phyloP scores from a whole-genome alignment of 2,329 filamentous ascomycete species.

The Whalleya microplaca region DNA sequence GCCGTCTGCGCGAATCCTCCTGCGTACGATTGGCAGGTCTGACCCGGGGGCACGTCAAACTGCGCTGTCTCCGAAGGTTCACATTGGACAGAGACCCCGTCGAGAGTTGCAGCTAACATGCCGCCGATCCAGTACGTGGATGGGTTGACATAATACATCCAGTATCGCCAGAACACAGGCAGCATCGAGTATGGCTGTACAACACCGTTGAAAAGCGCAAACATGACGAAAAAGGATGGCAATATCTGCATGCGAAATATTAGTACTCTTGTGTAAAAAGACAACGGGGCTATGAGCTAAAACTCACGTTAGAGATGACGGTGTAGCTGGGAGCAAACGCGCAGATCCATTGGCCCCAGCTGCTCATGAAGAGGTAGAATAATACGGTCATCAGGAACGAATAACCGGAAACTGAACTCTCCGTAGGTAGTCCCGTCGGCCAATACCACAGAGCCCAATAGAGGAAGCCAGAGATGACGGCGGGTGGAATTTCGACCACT shows the following conservation, averaged over 20 bases:
- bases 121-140: slow-evolving; percentile 74
- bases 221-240: slow-evolving; percentile 82
- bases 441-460: slow-evolving; percentile 82
- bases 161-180: slow-evolving; percentile 73
- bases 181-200: slow-evolving; percentile 68
- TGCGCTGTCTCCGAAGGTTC: slow-evolving; percentile 41
- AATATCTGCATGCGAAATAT: slow-evolving; percentile 49
- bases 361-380: slow-evolving; percentile 75
- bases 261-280: not conserved
- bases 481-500: slow-evolving; percentile 72
- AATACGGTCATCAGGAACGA: slow-evolving; percentile 78
- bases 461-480: slow-evolving; percentile 65
- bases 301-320: slow-evolving; percentile 68
- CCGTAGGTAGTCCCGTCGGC: slow-evolving; percentile 69
- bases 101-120: slow-evolving; percentile 66
- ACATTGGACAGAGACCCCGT: slow-evolving; percentile 54
- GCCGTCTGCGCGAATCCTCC: slow-evolving; percentile 55
- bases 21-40: slow-evolving; percentile 69
- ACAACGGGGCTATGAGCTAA: slow-evolving; percentile 14
- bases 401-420: slow-evolving; percentile 70
- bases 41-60: slow-evolving; percentile 64
- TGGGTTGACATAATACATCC: slow-evolving; percentile 72
- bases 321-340: slow-evolving; percentile 81
- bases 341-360: slow-evolving; percentile 84
- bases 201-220: slow-evolving; percentile 77